Base-by-base conservation (phyloP, 2,329 filamentous ascomycete genomes). In the Paraphaeosphaeria minitans region DNA sequence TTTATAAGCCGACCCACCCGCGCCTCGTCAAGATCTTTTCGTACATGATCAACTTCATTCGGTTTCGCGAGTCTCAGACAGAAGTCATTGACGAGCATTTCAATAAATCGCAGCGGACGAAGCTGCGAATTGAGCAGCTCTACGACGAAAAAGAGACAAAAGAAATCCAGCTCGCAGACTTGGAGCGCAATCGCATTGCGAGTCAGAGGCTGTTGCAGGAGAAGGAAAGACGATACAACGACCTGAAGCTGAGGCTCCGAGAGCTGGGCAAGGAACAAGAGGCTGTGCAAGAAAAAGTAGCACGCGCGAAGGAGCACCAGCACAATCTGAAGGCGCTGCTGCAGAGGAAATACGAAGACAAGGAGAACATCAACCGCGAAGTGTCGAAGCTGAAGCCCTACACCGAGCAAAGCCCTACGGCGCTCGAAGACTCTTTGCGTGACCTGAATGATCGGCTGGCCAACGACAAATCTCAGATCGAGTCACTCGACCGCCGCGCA, bases 21-120 rank as follows among this genome's bases (percentile, higher is more conserved):
- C 90, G 95, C 46, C 85, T 98, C 14, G 90, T 94, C 71, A 96
- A 95, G 80, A 96, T 98, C 71, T 95, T 99, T 76, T 96, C 92
- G 65, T 97, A 97, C 78, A 86, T 98, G 64, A 99, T 99, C 82
- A 99, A 99, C 79, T 99, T 99, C 78, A 93, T 98, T 66, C 89
- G 95, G 54, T 99, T 98, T 80, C 90, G 95, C 68, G 93, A 97
- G 80, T 93, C 90, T 62, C 94, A 98, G 77, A 96, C 93, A 1
- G 82, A 83, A 41, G 87, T 95, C 31, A 97, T 98, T 64, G 93
- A 97, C 75, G 87, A 96, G 75, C 91, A 98, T 78, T 95, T 95
- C 81, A 95, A 97, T 81, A 93, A 92, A 70, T 87, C 91, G 13
- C 92, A 97, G 78, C 87, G 86, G 59, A 93, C 91, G 1, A 97